Percentiles rank a stretch among this genome's conserved stretches.
Evolutionary conservation across 345 rosid genomes (phyloP).

Genomic region (Populus alba): DNA sequence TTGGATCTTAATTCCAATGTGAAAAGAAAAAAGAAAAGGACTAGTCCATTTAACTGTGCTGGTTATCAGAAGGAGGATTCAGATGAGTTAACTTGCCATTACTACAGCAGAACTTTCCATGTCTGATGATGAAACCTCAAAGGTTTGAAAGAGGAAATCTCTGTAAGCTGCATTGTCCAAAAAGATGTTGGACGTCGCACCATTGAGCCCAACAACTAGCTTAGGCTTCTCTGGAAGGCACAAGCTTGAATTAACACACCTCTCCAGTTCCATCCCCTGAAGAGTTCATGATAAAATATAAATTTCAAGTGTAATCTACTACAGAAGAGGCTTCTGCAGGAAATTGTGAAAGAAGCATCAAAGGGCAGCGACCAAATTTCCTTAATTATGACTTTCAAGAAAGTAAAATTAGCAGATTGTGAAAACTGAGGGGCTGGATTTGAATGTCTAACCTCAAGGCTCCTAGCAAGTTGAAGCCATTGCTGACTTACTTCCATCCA

Average conservation of each 20-base stretch:
- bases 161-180: constrained; percentile 51
- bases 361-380: no score
- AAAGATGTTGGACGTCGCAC: constrained; percentile 46
- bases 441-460: constrained; percentile 35
- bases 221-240: constrained; percentile 47
- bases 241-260: constrained; percentile 48
- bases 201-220: constrained; percentile 43
- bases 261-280: constrained; percentile 41
- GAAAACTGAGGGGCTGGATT: neutral
- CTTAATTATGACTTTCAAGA: neutral
- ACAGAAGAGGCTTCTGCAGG: no score
- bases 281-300: neutral
- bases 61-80: no score
- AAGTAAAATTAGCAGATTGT: neutral
- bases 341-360: no score
- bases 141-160: constrained; percentile 35
- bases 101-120: constrained; percentile 58
- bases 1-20: no score
- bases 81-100: constrained; percentile 23
- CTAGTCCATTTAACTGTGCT: no score
- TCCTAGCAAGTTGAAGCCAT: constrained; percentile 49
- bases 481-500: constrained; percentile 40
- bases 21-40: no score
- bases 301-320: neutral
- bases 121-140: constrained; percentile 45